Percentiles rank a stretch among this genome's conserved stretches.
These are phyloP conservation scores for Gossypium davidsonii DNA, from an alignment of 441 rosid species.

Conservation along the genomic window DNA sequence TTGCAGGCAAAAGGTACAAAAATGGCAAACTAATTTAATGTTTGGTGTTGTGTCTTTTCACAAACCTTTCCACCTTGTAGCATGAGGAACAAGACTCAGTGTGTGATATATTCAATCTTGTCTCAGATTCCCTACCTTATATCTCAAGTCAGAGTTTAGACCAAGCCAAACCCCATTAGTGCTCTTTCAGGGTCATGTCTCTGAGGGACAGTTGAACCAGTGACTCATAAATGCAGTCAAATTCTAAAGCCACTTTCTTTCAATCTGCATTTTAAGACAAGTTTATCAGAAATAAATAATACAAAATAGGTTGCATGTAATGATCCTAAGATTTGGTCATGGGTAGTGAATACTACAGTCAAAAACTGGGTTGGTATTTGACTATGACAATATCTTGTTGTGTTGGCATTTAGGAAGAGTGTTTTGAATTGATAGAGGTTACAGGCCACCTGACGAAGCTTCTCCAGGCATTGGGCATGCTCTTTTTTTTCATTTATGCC, in stretches of 20 bases:
- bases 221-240: background rate
- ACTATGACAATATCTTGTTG: background rate
- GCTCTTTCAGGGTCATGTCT: background rate
- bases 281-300: background rate
- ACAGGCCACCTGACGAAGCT: too few species aligned
- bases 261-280: background rate
- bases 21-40: background rate
- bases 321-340: background rate
- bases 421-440: too few species aligned
- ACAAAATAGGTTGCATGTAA: background rate
- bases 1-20: constrained; percentile 4
- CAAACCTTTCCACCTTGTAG: constrained; percentile 3
- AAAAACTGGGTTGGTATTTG: background rate
- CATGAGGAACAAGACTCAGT: background rate
- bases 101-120: background rate
- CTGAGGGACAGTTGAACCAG: background rate
- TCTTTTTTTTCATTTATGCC: too few species aligned
- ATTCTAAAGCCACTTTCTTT: background rate
- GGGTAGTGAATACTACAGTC: background rate
- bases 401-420: too few species aligned
- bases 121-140: background rate
- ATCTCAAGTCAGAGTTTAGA: background rate
- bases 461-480: too few species aligned
- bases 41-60: constrained; percentile 15
- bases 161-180: background rate